Evolutionary conservation across 179 eudicot genomes (phyloP), one percentile per base, ranked within the genome.

Genomic region (Spinacia oleracea): DNA sequence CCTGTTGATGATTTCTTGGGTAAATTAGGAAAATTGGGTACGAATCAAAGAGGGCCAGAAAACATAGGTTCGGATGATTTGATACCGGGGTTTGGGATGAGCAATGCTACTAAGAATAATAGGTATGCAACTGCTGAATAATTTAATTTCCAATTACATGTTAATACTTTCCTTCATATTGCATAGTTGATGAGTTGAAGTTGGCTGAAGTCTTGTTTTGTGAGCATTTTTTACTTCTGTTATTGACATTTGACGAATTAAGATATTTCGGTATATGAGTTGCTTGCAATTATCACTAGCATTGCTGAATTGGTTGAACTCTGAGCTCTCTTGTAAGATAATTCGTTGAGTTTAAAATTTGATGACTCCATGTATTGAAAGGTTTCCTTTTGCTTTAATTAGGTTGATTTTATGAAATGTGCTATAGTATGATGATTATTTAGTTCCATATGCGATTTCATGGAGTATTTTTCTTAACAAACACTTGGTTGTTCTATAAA

Each of bases 1-100:
- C 75, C 85, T 10, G 81, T 80, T 77, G 94, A 87, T 81, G 97
- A 92, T 63, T 83, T 90, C 69, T 82, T 89, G 68, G 94, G 89
- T 16, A 81, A 68, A 58, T 87, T 92, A 79, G 88, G 79, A 66
- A 80, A 78, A 15, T 31, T 75, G 60, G 85, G 86, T 29, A 77
- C 80, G 70, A 77, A 60, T 15, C 75, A 81, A 27, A 81, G 67
- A 53, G 83, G 73, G 5, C 77, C 73, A 18, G 64, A 29, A 27
- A 21, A 12, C 3, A 16, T 25, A 67, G 80, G 76, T n/a, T 76
- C 70, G 11, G 80, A 88, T 72, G 87, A 84, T 81, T 87, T 91
- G 88, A 76, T 93, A 34, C 87, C 93, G 14, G 93, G 91, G 20
- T 91, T 93, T 73, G 89, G 85, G 77, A 83, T 53, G 21, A 46